Evolutionary conservation across 495 filamentous ascomycete genomes (phyloP), one percentile per base, ranked within the genome.

Genomic region (Lasiosphaeriaceae sp.): DNA sequence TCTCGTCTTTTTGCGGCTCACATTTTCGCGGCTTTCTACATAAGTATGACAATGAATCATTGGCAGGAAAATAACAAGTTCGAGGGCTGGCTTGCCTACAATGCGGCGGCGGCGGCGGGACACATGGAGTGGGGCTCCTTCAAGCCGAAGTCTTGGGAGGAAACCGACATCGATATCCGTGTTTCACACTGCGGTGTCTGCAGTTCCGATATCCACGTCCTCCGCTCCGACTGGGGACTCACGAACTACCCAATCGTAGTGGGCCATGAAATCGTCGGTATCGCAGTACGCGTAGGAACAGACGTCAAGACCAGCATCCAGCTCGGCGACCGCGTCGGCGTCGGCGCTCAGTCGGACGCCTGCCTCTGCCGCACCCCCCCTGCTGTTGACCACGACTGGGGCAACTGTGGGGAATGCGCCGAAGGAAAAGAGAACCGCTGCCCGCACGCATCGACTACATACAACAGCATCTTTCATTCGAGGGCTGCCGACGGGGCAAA

Each of bases 191-290:
- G 90, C 69, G 89, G 90, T 48, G 84, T 96, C 63, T 95, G 91
- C 71, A 90, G 88, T 29, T 80, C 79, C 49, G 90, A 96, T 63
- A 51, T 92, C 4, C 90, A 95, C 72, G 87, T 83, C 20, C 75
- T 96, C 8, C 76, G 83, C 39, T 86, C 81, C 31, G 90, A 89
- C 58, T 94, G 90, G 87, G 66, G 71, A 8, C 9, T 9, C 2
- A 37, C 34, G 34, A n/a, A n/a, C n/a, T n/a, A n/a, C 34, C 34
- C 34, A 9, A 37, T 37, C 34, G 34, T 37, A 14, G 88, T 90
- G 20, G 90, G 90, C 47, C 90, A 94, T 72, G 92, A 96, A 65
- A 92, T 96, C 47, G 82, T 93, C 60, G 92, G 92, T 22, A 83
- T 72, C 34, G 87, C 85, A 2, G 83, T 89, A 22, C 83, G 84